Evolutionary conservation across 805 yeast genomes (phyloP).

Genomic region (Sugiyamaella qingdaonensis): DNA sequence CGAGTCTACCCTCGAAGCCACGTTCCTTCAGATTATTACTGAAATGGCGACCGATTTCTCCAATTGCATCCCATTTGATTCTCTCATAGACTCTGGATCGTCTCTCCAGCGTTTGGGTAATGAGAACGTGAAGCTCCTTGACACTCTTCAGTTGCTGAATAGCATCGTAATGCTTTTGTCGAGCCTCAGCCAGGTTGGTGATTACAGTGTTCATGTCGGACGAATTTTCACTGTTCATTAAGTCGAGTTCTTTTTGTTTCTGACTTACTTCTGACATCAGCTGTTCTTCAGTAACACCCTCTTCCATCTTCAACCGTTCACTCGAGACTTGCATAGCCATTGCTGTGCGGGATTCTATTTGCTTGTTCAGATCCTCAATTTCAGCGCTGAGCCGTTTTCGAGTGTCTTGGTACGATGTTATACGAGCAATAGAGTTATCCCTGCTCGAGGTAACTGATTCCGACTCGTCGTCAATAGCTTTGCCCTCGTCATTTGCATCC

Average conservation of each 20-base stretch:
- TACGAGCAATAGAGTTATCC: not conserved
- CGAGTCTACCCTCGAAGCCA: conserved; percentile 69
- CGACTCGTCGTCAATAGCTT: not conserved
- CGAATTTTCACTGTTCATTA: not conserved
- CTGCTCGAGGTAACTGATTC: not conserved
- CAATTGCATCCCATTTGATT: conserved; percentile 4
- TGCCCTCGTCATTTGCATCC: not conserved
- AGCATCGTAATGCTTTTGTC: not conserved
- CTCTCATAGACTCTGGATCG: conserved; percentile 1
- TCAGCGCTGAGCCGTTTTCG: not conserved
- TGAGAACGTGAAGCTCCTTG: not conserved
- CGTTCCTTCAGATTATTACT: conserved; percentile 42
- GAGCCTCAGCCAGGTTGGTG: not conserved
- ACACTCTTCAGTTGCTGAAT: not conserved
- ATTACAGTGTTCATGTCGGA: not conserved
- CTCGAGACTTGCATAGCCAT: not conserved
- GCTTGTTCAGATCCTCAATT: not conserved
- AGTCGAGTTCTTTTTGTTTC: not conserved
- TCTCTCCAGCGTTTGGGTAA: not conserved
- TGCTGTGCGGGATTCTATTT: not conserved
- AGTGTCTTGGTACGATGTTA: not conserved
- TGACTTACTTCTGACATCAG: not conserved
- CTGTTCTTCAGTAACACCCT: not conserved
- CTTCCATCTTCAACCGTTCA: conserved; percentile 1
- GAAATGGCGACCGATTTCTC: conserved; percentile 25